Conservation (phyloP, 2,329 filamentous ascomycete species). For the Cercospora sp. region DNA sequence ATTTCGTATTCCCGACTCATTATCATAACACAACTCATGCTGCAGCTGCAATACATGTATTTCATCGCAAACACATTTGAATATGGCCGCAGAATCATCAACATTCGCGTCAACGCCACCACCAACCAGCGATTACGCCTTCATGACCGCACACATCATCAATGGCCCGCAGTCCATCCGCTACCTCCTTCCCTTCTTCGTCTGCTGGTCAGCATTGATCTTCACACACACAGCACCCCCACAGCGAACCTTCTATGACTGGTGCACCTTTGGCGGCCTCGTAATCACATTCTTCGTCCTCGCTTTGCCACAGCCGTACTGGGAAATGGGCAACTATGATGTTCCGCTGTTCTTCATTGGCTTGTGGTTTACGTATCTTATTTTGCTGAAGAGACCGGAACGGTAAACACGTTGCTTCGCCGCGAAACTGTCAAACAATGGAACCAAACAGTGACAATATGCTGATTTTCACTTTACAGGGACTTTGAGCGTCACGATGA, state of each 20-base stretch:
- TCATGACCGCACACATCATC: not conserved
- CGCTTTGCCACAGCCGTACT: not conserved
- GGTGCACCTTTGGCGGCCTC: not conserved
- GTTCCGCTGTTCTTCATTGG: not conserved
- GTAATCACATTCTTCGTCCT: not conserved
- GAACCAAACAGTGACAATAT: not conserved
- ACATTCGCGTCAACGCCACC: not conserved
- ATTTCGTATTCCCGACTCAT: not conserved
- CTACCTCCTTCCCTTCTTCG: not conserved
- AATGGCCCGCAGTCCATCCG: not conserved
- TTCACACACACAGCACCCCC: not conserved
- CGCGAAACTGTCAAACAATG: too few species aligned
- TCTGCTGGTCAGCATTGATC: not conserved
- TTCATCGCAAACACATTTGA: not conserved
- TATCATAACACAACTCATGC: too few species aligned
- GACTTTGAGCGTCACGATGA: not conserved
- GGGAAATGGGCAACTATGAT: conserved; percentile 4
- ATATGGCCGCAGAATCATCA: not conserved
- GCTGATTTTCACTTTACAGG: not conserved
- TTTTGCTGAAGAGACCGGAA: not conserved
- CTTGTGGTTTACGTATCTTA: not conserved
- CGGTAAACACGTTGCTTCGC: not conserved
- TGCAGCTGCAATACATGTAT: too few species aligned
- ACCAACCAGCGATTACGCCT: not conserved
- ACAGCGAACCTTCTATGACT: not conserved